Base-by-base conservation (phyloP, 768 basidiomycete species). In the Rhodotorula diobovata region DNA sequence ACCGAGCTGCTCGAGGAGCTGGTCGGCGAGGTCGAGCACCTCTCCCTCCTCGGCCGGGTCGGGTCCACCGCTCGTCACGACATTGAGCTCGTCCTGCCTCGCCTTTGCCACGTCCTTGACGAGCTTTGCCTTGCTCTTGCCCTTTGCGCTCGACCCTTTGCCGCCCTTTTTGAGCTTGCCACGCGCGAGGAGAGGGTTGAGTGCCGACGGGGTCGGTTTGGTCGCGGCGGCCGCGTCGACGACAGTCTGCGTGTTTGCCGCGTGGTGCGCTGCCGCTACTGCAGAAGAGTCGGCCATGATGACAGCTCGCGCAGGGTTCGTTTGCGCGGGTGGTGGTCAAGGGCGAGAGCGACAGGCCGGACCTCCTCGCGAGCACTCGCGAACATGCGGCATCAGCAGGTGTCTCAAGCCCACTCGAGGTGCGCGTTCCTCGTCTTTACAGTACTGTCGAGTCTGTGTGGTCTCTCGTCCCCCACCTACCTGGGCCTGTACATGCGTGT, bases 1-100 rank as follows among this genome's bases (percentile, higher is more conserved):
- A 41, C 91, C 89, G 37, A 94, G 86, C 79, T 90, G 88, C 14
- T 87, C 85, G 58, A 93, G 80, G 2, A 94, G 85, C 76, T 90
- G 88, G 73, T 90, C 85, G 82, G 92, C 83, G 58, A 92, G 83
- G 18, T 85, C 84, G 56, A 86, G 85, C 66, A 88, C 85, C 54
- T 85, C 67, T 14, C 62, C 62, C 51, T 70, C 68, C 84, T 75
- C 74, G 21, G 3, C 61, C 1, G 51, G 55, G 51, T 66, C 70
- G 32, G 53, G 43, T 23, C 50, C 46, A 0, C 59, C 62, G 12
- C 37, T 41, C 23, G 39, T 50, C 2, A 68, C 30, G 28, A 74
- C 63, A 25, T 55, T 32, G 60, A 74, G 63, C 61, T 74, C 73
- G 55, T 68, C 66, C 56, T 55, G 32, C 50, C 56, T 66, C 53